phyloP scores from a whole-genome alignment of 2,329 filamentous ascomycete species.

The Thielaviopsis musarum region DNA sequence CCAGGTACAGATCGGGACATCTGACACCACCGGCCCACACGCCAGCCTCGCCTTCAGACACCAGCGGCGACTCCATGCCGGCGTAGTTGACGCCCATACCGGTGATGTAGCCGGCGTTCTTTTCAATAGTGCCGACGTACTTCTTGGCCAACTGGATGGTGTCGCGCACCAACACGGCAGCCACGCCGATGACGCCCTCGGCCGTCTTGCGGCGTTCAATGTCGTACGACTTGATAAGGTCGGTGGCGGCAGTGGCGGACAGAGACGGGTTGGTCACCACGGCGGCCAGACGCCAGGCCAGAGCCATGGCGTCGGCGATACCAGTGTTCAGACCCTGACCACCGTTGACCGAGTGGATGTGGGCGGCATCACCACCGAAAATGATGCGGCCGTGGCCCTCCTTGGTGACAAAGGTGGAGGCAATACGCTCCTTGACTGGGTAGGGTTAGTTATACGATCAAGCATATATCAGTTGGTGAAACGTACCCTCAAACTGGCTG shows the following conservation, averaged over 20 bases:
- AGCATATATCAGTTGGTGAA: neutral
- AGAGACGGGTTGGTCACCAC: conserved; percentile 16
- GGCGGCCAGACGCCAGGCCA: conserved; percentile 33
- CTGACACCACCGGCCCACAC: conserved; percentile 24
- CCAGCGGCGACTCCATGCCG: conserved; percentile 20
- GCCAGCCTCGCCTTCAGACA: conserved; percentile 19
- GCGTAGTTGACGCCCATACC: conserved; percentile 27
- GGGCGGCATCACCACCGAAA: conserved; percentile 38
- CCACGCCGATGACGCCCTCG: conserved; percentile 29
- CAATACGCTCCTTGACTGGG: conserved; percentile 26
- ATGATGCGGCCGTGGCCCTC: conserved; percentile 26
- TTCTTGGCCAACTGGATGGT: conserved; percentile 26
- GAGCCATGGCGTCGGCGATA: conserved; percentile 36
- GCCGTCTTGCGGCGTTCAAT: conserved; percentile 27
- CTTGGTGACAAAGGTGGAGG: conserved; percentile 19
- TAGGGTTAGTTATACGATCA: neutral
- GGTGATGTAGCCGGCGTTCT: conserved; percentile 31
- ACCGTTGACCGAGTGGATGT: conserved; percentile 38
- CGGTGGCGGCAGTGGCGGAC: conserved; percentile 13
- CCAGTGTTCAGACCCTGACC: conserved; percentile 44
- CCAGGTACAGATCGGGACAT: conserved; percentile 23
- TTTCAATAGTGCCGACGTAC: conserved; percentile 30
- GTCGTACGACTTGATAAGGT: conserved; percentile 27
- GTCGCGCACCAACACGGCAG: conserved; percentile 28
- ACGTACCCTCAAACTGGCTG: conserved; percentile 29